Conservation (phyloP, 306 rosid genomes). For the Erythrophleum fordii region DNA sequence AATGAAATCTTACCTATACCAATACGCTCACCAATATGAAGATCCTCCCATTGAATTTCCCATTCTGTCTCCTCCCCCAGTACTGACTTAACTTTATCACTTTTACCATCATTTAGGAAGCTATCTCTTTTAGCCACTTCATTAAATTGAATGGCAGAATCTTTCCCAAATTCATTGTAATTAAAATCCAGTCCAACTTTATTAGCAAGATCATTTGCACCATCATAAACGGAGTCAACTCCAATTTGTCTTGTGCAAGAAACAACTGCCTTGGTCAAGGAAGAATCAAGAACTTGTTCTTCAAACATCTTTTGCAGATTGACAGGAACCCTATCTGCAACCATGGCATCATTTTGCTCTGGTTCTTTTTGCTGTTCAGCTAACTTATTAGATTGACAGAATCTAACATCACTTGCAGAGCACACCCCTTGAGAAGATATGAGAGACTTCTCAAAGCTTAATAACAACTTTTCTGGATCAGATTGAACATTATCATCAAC, state of each 20-base stretch:
- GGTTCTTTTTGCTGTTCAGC: constrained; percentile 2
- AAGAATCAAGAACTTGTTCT: constrained; percentile 46
- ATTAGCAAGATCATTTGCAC: constrained; percentile 45
- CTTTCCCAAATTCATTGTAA: constrained; percentile 45
- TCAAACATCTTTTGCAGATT: constrained; percentile 44
- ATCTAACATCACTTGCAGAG: constrained; percentile 15
- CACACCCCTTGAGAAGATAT: constrained; percentile 44
- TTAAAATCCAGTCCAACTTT: constrained; percentile 41
- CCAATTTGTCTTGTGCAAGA: constrained; percentile 39
- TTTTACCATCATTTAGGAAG: constrained; percentile 47
- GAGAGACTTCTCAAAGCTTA: constrained; percentile 53
- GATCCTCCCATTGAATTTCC: constrained; percentile 99
- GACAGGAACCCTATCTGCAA: constrained; percentile 40
- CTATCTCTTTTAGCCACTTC: constrained; percentile 42
- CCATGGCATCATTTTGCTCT: constrained; percentile 8
- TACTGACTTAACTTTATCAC: constrained; percentile 55
- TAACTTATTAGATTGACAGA: constrained; percentile 2
- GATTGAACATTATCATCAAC: constrained; percentile 51
- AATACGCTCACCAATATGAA: constrained; percentile 91
- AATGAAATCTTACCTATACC: constrained; percentile 54
- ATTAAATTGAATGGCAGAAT: constrained; percentile 45
- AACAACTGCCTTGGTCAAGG: constrained; percentile 34
- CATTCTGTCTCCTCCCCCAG: constrained; percentile 83
- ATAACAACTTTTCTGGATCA: constrained; percentile 48
- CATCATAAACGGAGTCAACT: constrained; percentile 41